These are phyloP conservation scores for Mycena galericulata DNA, from an alignment of 768 basidiomycete genomes.

Conservation along the genomic window DNA sequence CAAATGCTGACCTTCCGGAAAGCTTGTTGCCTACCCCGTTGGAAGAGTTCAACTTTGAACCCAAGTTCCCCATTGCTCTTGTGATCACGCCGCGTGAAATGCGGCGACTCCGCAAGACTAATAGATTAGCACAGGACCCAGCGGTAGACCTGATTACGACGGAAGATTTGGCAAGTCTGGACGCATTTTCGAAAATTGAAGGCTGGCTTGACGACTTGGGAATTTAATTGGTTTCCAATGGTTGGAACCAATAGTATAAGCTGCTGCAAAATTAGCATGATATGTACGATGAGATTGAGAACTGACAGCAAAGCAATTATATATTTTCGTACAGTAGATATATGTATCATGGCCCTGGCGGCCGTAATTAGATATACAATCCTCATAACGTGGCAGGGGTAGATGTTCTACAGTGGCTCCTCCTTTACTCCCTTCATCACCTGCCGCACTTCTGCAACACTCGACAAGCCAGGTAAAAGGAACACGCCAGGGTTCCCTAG, in stretches of 20 bases:
- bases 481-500: conserved; percentile 76
- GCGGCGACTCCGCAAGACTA: conserved; percentile 46
- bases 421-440: conserved; percentile 51
- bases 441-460: conserved; percentile 45
- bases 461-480: conserved; percentile 72
- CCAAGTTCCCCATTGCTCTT: conserved; percentile 70
- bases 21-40: conserved; percentile 50
- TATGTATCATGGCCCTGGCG: conserved; percentile 22
- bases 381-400: neutral
- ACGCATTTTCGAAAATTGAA: conserved; percentile 56
- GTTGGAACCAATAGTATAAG: too few relatives aligned
- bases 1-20: conserved; percentile 49
- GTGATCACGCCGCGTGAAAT: conserved; percentile 53
- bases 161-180: conserved; percentile 50
- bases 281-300: too few relatives aligned
- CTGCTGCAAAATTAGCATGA: too few relatives aligned
- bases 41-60: conserved; percentile 70
- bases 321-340: conserved; percentile 11
- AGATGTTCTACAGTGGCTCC: conserved; percentile 32
- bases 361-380: conserved; percentile 17
- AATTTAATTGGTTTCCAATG: neutral
- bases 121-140: conserved; percentile 56
- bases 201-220: conserved; percentile 69
- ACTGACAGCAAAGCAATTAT: too few relatives aligned
- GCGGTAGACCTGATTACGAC: conserved; percentile 53